These are phyloP conservation scores for Dendrocalamus latiflorus DNA, from an alignment of 202 grass and related monocot species.

Conservation along the genomic window DNA sequence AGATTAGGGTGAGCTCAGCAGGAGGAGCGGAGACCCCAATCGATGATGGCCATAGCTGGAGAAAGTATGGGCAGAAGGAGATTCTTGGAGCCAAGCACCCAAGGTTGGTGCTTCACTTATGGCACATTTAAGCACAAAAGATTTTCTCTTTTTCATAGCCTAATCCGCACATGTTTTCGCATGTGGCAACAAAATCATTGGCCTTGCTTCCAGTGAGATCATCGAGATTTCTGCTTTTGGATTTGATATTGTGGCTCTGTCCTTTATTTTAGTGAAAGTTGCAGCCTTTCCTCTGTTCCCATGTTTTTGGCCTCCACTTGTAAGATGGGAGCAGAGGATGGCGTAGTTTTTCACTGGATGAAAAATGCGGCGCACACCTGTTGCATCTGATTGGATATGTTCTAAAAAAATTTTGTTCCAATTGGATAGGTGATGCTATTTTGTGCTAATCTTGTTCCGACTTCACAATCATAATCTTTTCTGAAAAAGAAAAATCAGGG, in stretches of 20 bases:
- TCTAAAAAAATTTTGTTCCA: not conserved
- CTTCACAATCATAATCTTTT: not conserved
- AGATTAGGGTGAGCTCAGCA: no score
- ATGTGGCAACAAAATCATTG: no score
- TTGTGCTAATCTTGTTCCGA: not conserved
- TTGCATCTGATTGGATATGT: not conserved
- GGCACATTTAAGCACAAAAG: not conserved
- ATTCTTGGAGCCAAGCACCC: slow-evolving; percentile 60
- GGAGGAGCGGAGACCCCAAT: no score
- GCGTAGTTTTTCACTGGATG: not conserved
- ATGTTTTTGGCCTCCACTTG: slow-evolving; percentile 13
- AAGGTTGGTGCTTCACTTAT: slow-evolving; percentile 28
- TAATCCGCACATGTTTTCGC: not conserved
- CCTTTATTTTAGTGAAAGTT: not conserved
- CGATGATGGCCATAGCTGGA: no score
- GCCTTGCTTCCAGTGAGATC: not conserved
- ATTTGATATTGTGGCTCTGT: not conserved
- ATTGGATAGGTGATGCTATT: not conserved
- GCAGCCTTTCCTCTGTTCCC: not conserved
- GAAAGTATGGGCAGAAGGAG: no score
- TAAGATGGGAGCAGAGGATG: not conserved
- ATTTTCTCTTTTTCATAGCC: not conserved
- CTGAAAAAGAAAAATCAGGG: not conserved
- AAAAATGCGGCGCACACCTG: not conserved
- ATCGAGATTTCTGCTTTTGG: not conserved